Conservation (phyloP, 2,329 filamentous ascomycete species). For the Cercospora sp. region DNA sequence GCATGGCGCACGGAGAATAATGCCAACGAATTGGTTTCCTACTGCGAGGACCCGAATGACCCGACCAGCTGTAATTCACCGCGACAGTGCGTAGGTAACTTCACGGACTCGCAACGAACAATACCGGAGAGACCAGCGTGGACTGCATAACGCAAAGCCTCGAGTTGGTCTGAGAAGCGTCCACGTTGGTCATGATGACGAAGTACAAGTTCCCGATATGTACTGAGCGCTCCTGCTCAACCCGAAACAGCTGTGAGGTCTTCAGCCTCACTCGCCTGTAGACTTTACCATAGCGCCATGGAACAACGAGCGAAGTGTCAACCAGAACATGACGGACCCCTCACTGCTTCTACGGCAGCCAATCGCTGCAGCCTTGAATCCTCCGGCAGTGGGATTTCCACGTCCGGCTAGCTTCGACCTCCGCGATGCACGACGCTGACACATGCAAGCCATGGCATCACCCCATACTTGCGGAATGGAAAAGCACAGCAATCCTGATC, state of each 20-base stretch:
- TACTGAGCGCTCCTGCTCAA: not conserved
- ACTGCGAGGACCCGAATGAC: not conserved
- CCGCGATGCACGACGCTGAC: not conserved
- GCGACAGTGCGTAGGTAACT: not conserved
- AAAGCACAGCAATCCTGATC: not conserved
- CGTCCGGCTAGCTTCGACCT: not conserved
- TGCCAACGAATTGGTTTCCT: not conserved
- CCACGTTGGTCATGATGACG: not conserved
- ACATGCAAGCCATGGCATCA: not conserved
- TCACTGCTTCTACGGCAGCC: slow-evolving; percentile 3
- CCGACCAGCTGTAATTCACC: not conserved
- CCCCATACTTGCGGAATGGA: not conserved
- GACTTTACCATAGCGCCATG: slow-evolving; percentile 7
- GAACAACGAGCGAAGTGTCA: slow-evolving; percentile 9
- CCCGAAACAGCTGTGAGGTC: not conserved
- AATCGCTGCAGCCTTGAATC: slow-evolving; percentile 1
- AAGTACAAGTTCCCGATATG: slow-evolving; percentile 3
- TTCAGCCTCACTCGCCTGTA: slow-evolving; percentile 7
- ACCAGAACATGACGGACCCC: slow-evolving; percentile 7
- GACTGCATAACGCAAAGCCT: not conserved
- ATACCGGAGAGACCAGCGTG: not conserved
- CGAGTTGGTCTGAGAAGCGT: not conserved
- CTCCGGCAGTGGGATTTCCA: slow-evolving; percentile 10
- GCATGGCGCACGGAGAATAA: not conserved
- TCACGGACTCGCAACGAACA: not conserved